Conservation (phyloP, 495 filamentous ascomycete species). For the Elaphomyces granulatus region DNA sequence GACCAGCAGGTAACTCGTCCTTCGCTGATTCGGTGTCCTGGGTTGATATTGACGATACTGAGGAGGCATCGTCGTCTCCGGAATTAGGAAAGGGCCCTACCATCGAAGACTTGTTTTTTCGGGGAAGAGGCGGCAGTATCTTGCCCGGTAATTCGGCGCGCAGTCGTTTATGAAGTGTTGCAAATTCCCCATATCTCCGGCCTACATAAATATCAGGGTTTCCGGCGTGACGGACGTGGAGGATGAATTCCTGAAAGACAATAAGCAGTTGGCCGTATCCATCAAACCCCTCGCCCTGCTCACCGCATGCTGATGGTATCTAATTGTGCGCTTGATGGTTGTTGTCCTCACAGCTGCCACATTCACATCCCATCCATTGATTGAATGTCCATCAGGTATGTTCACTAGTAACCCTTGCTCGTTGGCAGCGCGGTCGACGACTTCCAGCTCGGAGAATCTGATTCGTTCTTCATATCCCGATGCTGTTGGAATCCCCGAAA, state of each 20-base stretch:
- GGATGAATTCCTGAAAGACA: conserved; percentile 60
- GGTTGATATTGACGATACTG: conserved; percentile 65
- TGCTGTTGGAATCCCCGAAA: conserved; percentile 86
- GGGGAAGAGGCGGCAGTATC: conserved; percentile 69
- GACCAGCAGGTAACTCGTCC: conserved; percentile 19
- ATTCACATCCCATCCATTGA: conserved; percentile 96
- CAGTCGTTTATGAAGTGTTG: conserved; percentile 59
- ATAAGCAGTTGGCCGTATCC: background rate
- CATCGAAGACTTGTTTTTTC: conserved; percentile 72
- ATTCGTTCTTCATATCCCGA: conserved; percentile 96
- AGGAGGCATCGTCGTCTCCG: conserved; percentile 58
- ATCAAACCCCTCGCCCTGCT: conserved; percentile 19
- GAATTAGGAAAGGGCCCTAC: conserved; percentile 39
- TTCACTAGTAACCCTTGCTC: conserved; percentile 76
- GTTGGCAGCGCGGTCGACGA: conserved; percentile 84
- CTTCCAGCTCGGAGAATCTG: conserved; percentile 88
- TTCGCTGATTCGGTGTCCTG: conserved; percentile 26
- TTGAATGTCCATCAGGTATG: conserved; percentile 74
- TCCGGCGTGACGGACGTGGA: conserved; percentile 62
- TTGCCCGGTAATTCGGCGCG: conserved; percentile 84
- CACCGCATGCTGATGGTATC: conserved; percentile 86
- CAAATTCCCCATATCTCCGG: conserved; percentile 80
- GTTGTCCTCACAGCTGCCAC: conserved; percentile 77
- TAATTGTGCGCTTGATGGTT: conserved; percentile 68
- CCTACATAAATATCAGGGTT: conserved; percentile 63